phyloP scores from a whole-genome alignment of 129 eudicot genomes.

The Saussurea involucrata region DNA sequence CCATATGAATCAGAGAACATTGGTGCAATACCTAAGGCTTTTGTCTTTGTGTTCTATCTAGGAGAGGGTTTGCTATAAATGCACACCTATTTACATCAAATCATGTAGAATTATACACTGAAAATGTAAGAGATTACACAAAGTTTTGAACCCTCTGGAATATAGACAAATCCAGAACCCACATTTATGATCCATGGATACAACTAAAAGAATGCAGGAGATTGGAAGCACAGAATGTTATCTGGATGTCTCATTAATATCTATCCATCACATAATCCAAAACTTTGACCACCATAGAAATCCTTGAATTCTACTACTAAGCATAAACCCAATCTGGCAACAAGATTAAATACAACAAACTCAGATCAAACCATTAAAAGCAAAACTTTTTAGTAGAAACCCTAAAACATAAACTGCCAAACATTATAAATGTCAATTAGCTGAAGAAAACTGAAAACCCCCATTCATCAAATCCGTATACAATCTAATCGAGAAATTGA shows the following conservation, averaged over 20 bases:
- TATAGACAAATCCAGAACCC: neutral
- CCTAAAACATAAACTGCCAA: constrained; percentile 20
- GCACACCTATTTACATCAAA: no score
- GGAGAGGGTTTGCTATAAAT: neutral
- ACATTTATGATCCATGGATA: constrained; percentile 6
- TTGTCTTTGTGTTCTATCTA: neutral
- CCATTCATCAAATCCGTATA: neutral
- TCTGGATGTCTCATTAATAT: neutral
- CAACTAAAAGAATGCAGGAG: neutral
- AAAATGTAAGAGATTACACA: neutral
- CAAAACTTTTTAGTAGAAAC: constrained; percentile 3
- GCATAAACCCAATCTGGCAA: constrained; percentile 5
- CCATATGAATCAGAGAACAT: neutral
- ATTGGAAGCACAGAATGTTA: neutral
- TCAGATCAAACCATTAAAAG: constrained; percentile 16
- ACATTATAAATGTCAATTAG: neutral
- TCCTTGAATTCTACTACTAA: neutral
- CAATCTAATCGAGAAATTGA: neutral
- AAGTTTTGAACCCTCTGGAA: neutral
- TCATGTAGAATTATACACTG: no score
- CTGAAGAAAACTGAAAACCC: neutral
- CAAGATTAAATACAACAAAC: neutral
- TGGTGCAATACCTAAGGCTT: neutral
- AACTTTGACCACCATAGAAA: neutral
- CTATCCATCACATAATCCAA: neutral